Base-by-base conservation (phyloP, 1,284 basidiomycete genomes). In the Ceratobasidium sp. region DNA sequence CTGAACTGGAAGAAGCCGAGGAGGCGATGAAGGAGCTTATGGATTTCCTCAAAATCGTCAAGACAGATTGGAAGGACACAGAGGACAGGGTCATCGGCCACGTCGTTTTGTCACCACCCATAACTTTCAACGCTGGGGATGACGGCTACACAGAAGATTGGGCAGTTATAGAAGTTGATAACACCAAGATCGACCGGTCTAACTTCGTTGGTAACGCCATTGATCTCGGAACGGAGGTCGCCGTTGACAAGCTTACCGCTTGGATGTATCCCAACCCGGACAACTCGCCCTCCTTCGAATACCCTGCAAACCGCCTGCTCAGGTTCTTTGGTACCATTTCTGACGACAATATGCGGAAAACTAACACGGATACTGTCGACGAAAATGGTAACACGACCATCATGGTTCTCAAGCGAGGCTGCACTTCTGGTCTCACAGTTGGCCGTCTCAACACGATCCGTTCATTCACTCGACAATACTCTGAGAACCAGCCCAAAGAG, bases 401-500 rank as follows among this genome's bases (percentile, higher is more conserved):
- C 22, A 71, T 71, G 68, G 70, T 65, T 35, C 40, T 71, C 47
- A 69, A 69, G 57, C 15, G 29, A 25, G 70, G 70, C 8, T n/a
- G n/a, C 32, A 35, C 68, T 42, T 64, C 70, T 34, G 56, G 35
- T 50, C 49, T 71, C 2, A 62, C 56, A 2, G 57, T 71, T 25
- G 68, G 70, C 31, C 68, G 50, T 47, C 47, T 71, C n/a, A 71
- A 69, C 70, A 38, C 55, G 22, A 71, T 69, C 34, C 54, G 68
- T 42, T 60, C 70, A 1, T 38, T 71, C 35, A 20, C 31, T 17
- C 31, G 57, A n/a, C 3, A 6, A 20, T 71, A 71, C 47, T 67
- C 25, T 50, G 35, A 73, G n/a, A 64, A 52, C 49, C 1, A 34
- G 56, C 45, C 56, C 25, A 45, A 45, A 52, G 13, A 58, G 54